These are phyloP conservation scores for Dipodascopsis tothii DNA, from an alignment of 805 yeast genomes.

Conservation along the genomic window DNA sequence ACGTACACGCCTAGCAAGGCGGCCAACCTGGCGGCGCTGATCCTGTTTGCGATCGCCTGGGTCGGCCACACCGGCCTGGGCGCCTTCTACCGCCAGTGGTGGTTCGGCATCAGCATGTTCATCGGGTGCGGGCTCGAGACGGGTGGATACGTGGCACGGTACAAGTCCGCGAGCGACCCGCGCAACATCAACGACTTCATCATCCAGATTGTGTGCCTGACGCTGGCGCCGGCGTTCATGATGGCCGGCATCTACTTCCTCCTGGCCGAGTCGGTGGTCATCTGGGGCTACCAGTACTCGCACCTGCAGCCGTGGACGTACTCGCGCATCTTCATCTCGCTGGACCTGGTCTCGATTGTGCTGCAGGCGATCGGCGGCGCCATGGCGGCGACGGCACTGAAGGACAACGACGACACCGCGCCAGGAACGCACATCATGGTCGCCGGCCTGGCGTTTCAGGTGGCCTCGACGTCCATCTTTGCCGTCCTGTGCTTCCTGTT, in stretches of 20 bases:
- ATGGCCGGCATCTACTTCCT: constrained; percentile 78
- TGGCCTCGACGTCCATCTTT: constrained; percentile 58
- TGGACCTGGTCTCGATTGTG: constrained; percentile 57
- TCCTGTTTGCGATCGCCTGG: constrained; percentile 46
- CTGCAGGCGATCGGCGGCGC: constrained; percentile 68
- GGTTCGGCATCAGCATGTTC: constrained; percentile 55
- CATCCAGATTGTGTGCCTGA: constrained; percentile 59
- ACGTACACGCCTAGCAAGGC: constrained; percentile 41
- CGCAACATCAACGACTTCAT: constrained; percentile 40
- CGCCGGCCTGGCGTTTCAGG: constrained; percentile 74
- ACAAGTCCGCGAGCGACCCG: constrained; percentile 36
- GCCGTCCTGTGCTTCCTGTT: constrained; percentile 44
- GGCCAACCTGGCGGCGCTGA: constrained; percentile 53
- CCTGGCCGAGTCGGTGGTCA: constrained; percentile 56
- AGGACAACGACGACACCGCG: constrained; percentile 29
- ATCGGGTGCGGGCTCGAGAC: constrained; percentile 55
- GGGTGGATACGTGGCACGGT: constrained; percentile 60
- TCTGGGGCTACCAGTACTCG: constrained; percentile 49
- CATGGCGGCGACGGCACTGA: constrained; percentile 46
- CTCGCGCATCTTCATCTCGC: constrained; percentile 54
- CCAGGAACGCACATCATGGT: constrained; percentile 64
- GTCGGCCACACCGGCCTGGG: constrained; percentile 39
- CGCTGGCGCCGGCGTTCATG: constrained; percentile 73
- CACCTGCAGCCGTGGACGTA: constrained; percentile 49
- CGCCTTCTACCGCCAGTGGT: constrained; percentile 47